Percentiles rank a stretch among this genome's conserved stretches.
phyloP scores from a whole-genome alignment of 805 yeast species.

The Schwanniomyces polymorphus region DNA sequence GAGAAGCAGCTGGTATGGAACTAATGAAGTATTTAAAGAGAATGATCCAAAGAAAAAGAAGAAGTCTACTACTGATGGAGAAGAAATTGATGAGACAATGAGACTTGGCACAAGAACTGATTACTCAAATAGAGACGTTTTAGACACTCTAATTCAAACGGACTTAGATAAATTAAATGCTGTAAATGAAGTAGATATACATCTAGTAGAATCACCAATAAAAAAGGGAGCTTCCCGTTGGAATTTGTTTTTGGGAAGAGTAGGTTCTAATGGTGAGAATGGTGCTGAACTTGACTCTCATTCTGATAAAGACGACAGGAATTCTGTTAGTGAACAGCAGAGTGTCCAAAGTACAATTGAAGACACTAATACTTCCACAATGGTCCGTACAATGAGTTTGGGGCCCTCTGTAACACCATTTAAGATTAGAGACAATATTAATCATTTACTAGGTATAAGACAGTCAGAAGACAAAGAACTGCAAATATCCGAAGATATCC shows the following conservation, averaged over 20 bases:
- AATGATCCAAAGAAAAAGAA: not conserved
- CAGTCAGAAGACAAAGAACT: not conserved
- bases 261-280: not conserved
- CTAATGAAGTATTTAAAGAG: not conserved
- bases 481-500: not conserved
- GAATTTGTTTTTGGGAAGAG: not conserved
- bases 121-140: not conserved
- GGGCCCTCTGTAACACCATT: slow-evolving; percentile 13
- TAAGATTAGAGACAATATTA: slow-evolving; percentile 15
- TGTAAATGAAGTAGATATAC: not conserved
- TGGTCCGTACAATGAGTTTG: not conserved
- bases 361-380: not conserved
- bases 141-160: not conserved
- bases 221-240: not conserved
- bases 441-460: slow-evolving; percentile 3
- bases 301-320: slow-evolving; percentile 1
- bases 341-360: not conserved
- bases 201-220: not conserved
- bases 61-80: not conserved
- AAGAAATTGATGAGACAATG: not conserved
- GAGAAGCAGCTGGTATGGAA: slow-evolving; percentile 2
- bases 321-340: not conserved
- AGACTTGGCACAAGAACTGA: not conserved
- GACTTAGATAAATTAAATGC: not conserved
- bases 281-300: not conserved